Conservation (phyloP, 1,284 basidiomycete genomes). For the Naganishia sp. region DNA sequence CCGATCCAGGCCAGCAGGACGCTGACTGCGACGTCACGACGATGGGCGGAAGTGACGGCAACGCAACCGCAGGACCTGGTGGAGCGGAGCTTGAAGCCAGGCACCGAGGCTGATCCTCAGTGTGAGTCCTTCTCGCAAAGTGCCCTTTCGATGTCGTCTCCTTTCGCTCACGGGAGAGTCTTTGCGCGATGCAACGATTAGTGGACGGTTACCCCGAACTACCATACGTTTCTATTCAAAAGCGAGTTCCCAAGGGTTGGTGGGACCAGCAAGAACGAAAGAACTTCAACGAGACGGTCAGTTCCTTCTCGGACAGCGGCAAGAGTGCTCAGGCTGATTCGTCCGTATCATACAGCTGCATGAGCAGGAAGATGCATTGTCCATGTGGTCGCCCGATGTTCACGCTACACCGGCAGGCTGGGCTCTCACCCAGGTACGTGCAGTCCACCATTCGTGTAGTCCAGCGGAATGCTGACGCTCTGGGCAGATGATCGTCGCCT, state of each 20-base stretch:
- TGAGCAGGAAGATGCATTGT: slow-evolving; percentile 76
- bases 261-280: slow-evolving; percentile 77
- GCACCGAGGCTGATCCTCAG: slow-evolving; percentile 30
- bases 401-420: slow-evolving; percentile 44
- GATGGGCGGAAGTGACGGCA: slow-evolving; percentile 27
- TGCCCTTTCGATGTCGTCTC: not conserved
- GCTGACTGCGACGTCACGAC: slow-evolving; percentile 15
- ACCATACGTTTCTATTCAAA: slow-evolving; percentile 69
- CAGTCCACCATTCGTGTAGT: not conserved
- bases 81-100: slow-evolving; percentile 26
- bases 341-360: slow-evolving; percentile 62
- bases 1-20: slow-evolving; percentile 24
- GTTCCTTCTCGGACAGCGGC: slow-evolving; percentile 38
- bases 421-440: slow-evolving; percentile 43
- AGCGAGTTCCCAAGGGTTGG: slow-evolving; percentile 72
- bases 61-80: slow-evolving; percentile 30
- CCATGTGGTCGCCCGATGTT: slow-evolving; percentile 86
- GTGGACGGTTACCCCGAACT: slow-evolving; percentile 71
- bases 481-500: slow-evolving; percentile 41
- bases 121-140: not conserved
- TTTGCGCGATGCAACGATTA: slow-evolving; percentile 28
- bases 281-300: slow-evolving; percentile 80
- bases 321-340: slow-evolving; percentile 14
- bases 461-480: not conserved
- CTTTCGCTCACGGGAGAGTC: not conserved